Evolutionary conservation across 257 asterid genomes (phyloP), one percentile per base, ranked within the genome.

Genomic region (Solanum infundibuliforme): DNA sequence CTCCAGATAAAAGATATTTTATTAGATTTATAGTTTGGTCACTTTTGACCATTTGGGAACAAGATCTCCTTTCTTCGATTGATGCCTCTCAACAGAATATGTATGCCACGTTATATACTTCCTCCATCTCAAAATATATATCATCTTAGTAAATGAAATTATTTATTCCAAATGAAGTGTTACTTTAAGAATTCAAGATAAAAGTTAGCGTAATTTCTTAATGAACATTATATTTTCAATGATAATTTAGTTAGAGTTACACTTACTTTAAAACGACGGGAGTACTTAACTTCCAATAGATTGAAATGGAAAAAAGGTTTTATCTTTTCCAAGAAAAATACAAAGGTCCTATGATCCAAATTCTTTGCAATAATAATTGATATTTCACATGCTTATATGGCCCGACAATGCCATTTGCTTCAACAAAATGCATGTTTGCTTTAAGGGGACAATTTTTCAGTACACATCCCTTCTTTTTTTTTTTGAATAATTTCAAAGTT

Each of bases 181-280:
- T 18, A 52, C 3, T 52, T 55, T 55, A 55, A 6, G 8, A 52
- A 2, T 6, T 52, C 23, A 55, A 55, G 9, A 55, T 6, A 18
- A 18, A 55, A 18, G 3, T 55, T 55, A 18, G n/a, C 1, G 0
- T 55, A 55, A 55, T 55, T 55, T 55, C 65, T 18, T 55, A 18
- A 55, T 55, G 9, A 55, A 55, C 4, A 55, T 55, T 18, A 0
- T 55, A 55, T 55, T 55, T 55, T 2, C 0, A 55, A 55, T 18
- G 2, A 55, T 55, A 6, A 6, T 55, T 55, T 55, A 0, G 0
- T 55, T 18, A 55, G 3, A 18, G 23, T 18, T 2, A 55, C 65
- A 18, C 2, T 0, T 18, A 55, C 3, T 55, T 18, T 55, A 55
- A 55, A 55, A 18, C 0, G 4, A 1, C 0, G 10, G 4, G 1